Evolutionary conservation across 129 eudicot species (phyloP), one percentile per base, ranked within the genome.

Genomic region (Lonicera japonica): DNA sequence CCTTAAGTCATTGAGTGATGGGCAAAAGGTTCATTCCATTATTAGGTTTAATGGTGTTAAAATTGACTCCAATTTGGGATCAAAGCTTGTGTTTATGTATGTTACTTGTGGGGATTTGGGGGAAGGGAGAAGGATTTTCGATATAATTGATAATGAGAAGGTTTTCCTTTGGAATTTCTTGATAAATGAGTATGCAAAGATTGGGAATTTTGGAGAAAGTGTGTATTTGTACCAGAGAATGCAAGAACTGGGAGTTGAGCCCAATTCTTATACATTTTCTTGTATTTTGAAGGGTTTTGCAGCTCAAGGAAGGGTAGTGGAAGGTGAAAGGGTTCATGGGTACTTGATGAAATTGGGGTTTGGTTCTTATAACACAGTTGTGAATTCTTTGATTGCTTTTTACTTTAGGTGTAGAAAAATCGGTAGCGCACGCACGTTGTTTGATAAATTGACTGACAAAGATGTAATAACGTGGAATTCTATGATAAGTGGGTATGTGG

Each of bases 51-150:
- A 25, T 24, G 72, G 75, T 36, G 25, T 63, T 51, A 60, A 69
- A 66, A 23, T 86, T 62, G 77, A 76, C 18, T 64, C 66, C 11
- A 36, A 68, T 22, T 19, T 86, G 62, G 88, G 95, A 46, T 63
- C 89, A 41, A 86, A 86, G 41, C 79, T 86, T 17, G 95, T 79
- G 73, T 86, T 82, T 82, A 86, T 86, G 95, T 82, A 79, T 65
- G 89, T 82, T 11, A 76, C 58, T 10, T 86, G 95, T 80, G 95
- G 89, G 77, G 84, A 86, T 79, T 60, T 82, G 70, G 63, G 11
- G 25, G 36, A 74, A 65, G 95, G 84, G 34, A 77, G 86, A 40
- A 66, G 73, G 75, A 41, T 82, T 16, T 82, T 82, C 20, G 77
- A 79, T 66, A 54, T 8, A 12, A 72, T 77, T 58, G 72, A 62